Base-by-base conservation (phyloP, 2,329 filamentous ascomycete species). In the Sarocladiaceae sp. region DNA sequence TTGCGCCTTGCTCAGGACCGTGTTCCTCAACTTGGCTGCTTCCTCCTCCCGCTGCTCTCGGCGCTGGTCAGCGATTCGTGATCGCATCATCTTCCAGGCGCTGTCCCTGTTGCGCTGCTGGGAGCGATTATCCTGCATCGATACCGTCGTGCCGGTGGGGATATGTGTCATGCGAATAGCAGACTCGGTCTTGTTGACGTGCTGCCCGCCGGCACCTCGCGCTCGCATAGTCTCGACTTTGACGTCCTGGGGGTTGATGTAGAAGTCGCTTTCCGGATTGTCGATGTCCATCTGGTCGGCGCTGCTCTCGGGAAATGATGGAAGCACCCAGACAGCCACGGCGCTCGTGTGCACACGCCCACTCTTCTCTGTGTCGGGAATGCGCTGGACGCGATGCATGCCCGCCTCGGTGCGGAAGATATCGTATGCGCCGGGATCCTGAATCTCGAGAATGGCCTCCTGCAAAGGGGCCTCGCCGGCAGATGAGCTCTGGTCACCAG, bases 131-230 rank as follows among this genome's bases (percentile, higher is more conserved):
- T 98, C 93, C 63, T 98, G 93, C 76, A 97, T 95, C 11, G 83
- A 83, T 12, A 97, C 90, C 2, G 87, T 80, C 1, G 82, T 93
- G 34, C 85, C 86, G 1, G 89, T 95, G 2, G 93, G 93, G 6
- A 85, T 65, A 68, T 98, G 93, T 2, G 90, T 97, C 56, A 98
- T 73, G 9, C 93, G 83, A 49, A 98, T 87, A 3, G 93, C 93
- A 23, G 88, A 95, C 68, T 98, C 93, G 0, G 93, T 98, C 63
- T 91, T 96, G 68, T 98, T 98, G 60, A 98, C 93, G 65, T 98
- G 93, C 68, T 98, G 93, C 1, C 93, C 93, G 24, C 93, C 93
- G 0, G 93, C 91, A 48, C 93, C 93, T 35, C 88, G 74, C 0
- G 93, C 89, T 13, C 90, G 78, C 90, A 97, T 95, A 48, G 89